These are phyloP conservation scores for Pseudogymnoascus sp. DNA, from an alignment of 2,329 filamentous ascomycete genomes.

Conservation along the genomic window DNA sequence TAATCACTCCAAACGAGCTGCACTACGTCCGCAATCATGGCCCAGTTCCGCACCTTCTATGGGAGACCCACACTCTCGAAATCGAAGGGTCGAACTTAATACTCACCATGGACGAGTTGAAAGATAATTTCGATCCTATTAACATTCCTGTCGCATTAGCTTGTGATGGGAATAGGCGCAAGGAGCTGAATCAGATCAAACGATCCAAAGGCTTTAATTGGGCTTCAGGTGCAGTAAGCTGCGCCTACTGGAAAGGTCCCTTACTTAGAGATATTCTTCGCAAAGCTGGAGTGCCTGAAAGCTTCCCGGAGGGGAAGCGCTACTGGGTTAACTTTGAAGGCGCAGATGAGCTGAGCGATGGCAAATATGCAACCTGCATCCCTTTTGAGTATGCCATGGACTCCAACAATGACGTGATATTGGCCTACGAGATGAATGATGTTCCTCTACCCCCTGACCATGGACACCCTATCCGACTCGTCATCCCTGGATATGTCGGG, in stretches of 20 bases:
- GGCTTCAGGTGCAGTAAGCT: conserved; percentile 38
- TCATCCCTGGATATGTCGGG: conserved; percentile 38
- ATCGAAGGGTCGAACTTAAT: conserved; percentile 26
- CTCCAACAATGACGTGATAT: conserved; percentile 38
- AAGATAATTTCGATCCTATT: conserved; percentile 35
- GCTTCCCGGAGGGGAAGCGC: conserved; percentile 19
- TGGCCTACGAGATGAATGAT: conserved; percentile 42
- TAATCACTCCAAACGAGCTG: conserved; percentile 43
- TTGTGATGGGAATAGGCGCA: conserved; percentile 43
- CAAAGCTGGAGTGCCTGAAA: conserved; percentile 31
- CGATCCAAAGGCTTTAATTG: conserved; percentile 41
- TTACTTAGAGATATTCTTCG: conserved; percentile 38
- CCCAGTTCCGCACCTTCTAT: conserved; percentile 40
- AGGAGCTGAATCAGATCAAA: conserved; percentile 41
- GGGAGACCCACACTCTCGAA: conserved; percentile 42
- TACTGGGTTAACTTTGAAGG: conserved; percentile 44
- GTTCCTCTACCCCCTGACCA: conserved; percentile 37
- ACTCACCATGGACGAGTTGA: conserved; percentile 38
- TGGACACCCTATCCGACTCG: conserved; percentile 36
- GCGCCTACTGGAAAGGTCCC: conserved; percentile 44
- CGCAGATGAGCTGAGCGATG: conserved; percentile 38
- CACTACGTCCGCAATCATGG: conserved; percentile 48
- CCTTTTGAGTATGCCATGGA: conserved; percentile 43
- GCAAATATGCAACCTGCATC: conserved; percentile 41
- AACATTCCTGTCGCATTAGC: conserved; percentile 42